Evolutionary conservation across 345 rosid species (phyloP).

Genomic region (Populus deltoides): DNA sequence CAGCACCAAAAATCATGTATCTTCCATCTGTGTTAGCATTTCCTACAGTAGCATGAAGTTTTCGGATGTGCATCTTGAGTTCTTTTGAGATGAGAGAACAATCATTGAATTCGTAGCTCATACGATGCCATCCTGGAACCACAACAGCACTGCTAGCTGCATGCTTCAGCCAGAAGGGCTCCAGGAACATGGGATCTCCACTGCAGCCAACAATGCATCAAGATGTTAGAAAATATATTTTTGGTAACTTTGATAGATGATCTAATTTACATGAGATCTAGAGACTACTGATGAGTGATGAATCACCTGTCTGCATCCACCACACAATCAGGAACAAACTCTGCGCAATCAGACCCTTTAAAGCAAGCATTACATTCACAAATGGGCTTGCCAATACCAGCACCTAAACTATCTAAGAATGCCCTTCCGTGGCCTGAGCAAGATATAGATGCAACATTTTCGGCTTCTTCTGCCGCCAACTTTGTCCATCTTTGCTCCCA

Average conservation of each 20-base stretch:
- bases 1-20: conserved; percentile 51
- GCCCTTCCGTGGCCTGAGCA: conserved; percentile 79
- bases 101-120: conserved; percentile 45
- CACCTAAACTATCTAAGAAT: conserved; percentile 48
- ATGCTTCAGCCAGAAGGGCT: conserved; percentile 50
- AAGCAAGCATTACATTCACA: conserved; percentile 71
- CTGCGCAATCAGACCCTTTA: conserved; percentile 50
- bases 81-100: conserved; percentile 20
- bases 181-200: conserved; percentile 55
- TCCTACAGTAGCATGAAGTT: conserved; percentile 47
- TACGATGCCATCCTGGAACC: conserved; percentile 58
- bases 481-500: conserved; percentile 48
- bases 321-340: conserved; percentile 34
- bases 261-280: too few species aligned
- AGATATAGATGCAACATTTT: conserved; percentile 46
- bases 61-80: conserved; percentile 46
- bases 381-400: conserved; percentile 26
- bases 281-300: background rate
- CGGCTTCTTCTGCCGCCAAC: conserved; percentile 58
- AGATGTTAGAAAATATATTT: too few species aligned
- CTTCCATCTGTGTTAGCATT: conserved; percentile 52
- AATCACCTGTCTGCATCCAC: conserved; percentile 50
- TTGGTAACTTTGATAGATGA: too few species aligned
- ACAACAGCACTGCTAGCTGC: conserved; percentile 45
- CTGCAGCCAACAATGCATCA: conserved; percentile 18